Conservation (phyloP, 345 rosid genomes). For the Salix caprea region DNA sequence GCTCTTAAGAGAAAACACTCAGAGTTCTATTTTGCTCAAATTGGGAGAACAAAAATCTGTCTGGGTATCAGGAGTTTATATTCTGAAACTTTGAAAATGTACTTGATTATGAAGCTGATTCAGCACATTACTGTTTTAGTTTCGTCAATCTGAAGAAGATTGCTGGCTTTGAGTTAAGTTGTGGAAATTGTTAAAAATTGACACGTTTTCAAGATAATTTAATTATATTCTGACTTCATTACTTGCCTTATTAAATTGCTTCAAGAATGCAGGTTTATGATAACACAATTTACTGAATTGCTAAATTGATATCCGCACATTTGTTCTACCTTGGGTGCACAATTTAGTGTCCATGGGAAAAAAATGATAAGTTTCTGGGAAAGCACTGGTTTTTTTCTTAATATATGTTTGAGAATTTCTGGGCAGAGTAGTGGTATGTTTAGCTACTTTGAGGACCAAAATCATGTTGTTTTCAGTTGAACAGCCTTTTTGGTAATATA, state of each 20-base stretch:
- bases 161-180: background rate
- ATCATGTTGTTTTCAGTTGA: background rate
- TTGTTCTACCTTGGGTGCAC: background rate
- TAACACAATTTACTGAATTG: background rate
- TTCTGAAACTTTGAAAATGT: conserved; percentile 1
- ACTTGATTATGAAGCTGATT: background rate
- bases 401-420: background rate
- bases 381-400: background rate
- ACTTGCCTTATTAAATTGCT: background rate
- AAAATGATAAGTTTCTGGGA: background rate
- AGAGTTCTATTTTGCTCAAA: background rate
- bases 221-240: background rate
- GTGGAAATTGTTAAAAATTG: background rate
- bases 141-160: background rate
- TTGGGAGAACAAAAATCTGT: background rate
- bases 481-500: conserved; percentile 10
- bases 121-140: background rate
- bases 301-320: background rate
- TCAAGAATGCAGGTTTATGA: background rate
- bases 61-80: background rate
- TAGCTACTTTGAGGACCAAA: too few species aligned
- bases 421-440: too few species aligned
- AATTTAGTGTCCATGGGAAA: background rate
- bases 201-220: background rate
- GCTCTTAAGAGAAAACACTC: background rate